Conservation (phyloP, 2,329 filamentous ascomycete species). For the Hypoxylon sp. region DNA sequence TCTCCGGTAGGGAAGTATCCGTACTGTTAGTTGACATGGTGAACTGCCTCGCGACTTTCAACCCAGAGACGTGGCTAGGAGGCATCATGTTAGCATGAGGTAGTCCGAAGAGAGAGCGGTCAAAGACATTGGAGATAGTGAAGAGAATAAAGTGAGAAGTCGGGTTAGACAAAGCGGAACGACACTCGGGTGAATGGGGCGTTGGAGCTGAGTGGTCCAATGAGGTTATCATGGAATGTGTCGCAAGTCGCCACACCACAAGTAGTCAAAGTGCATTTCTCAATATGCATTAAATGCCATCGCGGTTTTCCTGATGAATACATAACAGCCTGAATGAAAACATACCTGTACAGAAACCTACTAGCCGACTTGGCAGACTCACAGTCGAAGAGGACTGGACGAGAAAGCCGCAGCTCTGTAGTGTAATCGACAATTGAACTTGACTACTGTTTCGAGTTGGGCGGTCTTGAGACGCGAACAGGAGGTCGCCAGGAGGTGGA, state of each 20-base stretch:
- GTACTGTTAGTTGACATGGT: slow-evolving; percentile 56
- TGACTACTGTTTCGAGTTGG: slow-evolving; percentile 49
- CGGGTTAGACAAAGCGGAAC: slow-evolving; percentile 37
- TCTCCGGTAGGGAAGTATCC: slow-evolving; percentile 32
- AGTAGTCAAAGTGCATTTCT: slow-evolving; percentile 10
- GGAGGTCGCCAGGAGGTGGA: slow-evolving; percentile 36
- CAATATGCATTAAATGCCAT: slow-evolving; percentile 27
- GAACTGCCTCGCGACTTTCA: slow-evolving; percentile 46
- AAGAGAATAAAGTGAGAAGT: slow-evolving; percentile 45
- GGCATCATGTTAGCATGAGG: slow-evolving; percentile 56
- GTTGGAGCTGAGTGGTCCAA: slow-evolving; percentile 32
- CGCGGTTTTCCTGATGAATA: slow-evolving; percentile 19
- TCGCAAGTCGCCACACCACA: slow-evolving; percentile 42
- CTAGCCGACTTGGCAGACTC: slow-evolving; percentile 35
- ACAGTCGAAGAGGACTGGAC: slow-evolving; percentile 47
- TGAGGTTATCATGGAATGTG: slow-evolving; percentile 47
- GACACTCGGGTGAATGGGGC: slow-evolving; percentile 36
- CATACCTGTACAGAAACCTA: slow-evolving; percentile 41
- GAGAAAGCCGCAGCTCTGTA: slow-evolving; percentile 39
- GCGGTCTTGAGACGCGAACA: slow-evolving; percentile 48
- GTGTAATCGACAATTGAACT: slow-evolving; percentile 45
- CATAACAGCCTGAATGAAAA: slow-evolving; percentile 29
- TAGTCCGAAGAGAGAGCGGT: slow-evolving; percentile 9
- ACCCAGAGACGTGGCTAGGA: slow-evolving; percentile 50
- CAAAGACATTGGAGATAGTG: slow-evolving; percentile 28